Evolutionary conservation across 2,329 filamentous ascomycete genomes (phyloP), one percentile per base, ranked within the genome.

Genomic region (Bipolaris victoriae): DNA sequence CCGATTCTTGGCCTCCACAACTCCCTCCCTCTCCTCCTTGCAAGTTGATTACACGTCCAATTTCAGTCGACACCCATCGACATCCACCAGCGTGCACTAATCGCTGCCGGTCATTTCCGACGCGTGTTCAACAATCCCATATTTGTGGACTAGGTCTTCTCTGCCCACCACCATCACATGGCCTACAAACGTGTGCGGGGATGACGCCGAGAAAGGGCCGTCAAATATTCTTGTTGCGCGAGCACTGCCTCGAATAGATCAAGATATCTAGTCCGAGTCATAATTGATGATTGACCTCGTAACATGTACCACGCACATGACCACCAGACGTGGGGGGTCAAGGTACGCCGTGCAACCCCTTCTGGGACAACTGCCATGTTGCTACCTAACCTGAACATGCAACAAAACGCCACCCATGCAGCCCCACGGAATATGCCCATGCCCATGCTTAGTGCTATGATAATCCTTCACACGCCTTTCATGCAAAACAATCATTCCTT

Each of bases 351-450:
- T 29, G 46, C 46, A 49, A 49, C 46, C 35, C 3, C 35, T 29
- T 26, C 33, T 18, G 31, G 40, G 18, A 52, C 29, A n/a, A 36
- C 15, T 49, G 47, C n/a, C 33, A 48, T 46, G 45, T 50, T 22
- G 16, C 39, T 49, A 31, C 45, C n/a, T 50, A 31, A 31, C 29
- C 29, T 31, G 3, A 31, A 31, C 10, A 53, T 52, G 50, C 57
- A 52, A 47, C 57, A 47, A 52, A 53, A 58, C 55, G 55, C 55
- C 55, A 16, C 10, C 20, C 44, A 55, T 58, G 55, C 55, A 55
- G 41, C 51, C 37, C 41, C 18, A 35, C 44, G 43, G 18, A 49
- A 36, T 47, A 47, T n/a, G 44, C 44, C 46, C 22, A 39, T 49
- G 35, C 35, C 33, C 39, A 47, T 53, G 29, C 22, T 37, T 37